Base-by-base conservation (phyloP, 2,329 filamentous ascomycete species). In the Cercospora sojina region DNA sequence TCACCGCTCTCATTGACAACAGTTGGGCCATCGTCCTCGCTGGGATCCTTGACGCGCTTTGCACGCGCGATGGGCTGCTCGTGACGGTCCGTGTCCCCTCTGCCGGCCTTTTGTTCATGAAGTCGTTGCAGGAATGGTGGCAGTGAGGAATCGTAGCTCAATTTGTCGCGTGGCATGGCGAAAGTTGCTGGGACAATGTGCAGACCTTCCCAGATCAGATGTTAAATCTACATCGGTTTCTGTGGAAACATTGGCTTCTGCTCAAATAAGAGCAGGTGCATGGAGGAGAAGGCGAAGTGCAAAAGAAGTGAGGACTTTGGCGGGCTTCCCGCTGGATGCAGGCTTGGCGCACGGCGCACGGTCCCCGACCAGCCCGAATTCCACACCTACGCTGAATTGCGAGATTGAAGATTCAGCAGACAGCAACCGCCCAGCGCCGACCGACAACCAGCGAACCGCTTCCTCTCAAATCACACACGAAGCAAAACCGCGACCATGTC, bases 11-110 rank as follows among this genome's bases (percentile, higher is more conserved):
- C 83, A 75, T 92, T 91, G 71, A 94, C 86, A 3, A 95, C 87
- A 0, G 92, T 83, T 0, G 91, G 91, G 59, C 84, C 89, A 76
- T 94, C 91, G 71, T 94, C 91, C 12, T 90, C 90, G 67, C 92
- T 88, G 47, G 89, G 88, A 71, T 89, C 88, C 66, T 81, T 86
- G 16, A 69, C 77, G 73, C 73, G 85, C 72, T 79, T 82, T 56
- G 81, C 82, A 59, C 82, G 78, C 10, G 81, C 78, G 23, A 81
- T 72, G 9, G 77, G 78, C 4, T 77, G 76, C 68, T 82, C 82
- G 74, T 82, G 82, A 56, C 80, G 79, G 66, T 79, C 79, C 59
- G 78, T 60, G 31, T 81, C 78, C 59, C 78, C 86, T 38, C 69
- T 67, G 29, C 78, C 79, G 83, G 84, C 79, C 81, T 85, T 79